phyloP scores from a whole-genome alignment of 345 rosid species.

The Geranium rotundifolium region DNA sequence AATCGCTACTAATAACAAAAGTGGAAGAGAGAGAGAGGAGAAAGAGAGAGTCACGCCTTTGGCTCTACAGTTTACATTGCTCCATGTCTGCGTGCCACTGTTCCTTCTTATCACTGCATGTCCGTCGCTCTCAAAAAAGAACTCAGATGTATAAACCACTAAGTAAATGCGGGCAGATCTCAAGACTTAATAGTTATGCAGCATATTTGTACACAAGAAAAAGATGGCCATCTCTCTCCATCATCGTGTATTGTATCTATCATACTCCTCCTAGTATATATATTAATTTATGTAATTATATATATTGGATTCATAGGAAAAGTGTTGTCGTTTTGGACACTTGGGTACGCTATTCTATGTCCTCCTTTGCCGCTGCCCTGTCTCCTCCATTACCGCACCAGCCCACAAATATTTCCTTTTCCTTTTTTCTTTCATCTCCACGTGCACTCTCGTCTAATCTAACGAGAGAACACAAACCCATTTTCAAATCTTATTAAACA shows the following conservation, averaged over 20 bases:
- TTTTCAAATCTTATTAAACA: constrained; percentile 1
- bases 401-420: constrained; percentile 7
- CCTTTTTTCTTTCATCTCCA: constrained; percentile 7
- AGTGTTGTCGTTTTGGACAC: constrained; percentile 7
- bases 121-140: background rate
- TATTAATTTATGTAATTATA: too few relatives aligned
- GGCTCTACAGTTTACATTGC: constrained; percentile 25
- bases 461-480: background rate
- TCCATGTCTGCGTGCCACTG: constrained; percentile 22
- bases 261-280: too few relatives aligned
- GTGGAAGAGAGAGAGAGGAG: constrained; percentile 18
- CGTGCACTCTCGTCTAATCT: constrained; percentile 4
- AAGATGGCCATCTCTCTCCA: too few relatives aligned
- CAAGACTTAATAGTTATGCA: too few relatives aligned
- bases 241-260: too few relatives aligned
- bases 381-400: constrained; percentile 26
- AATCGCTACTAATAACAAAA: constrained; percentile 13
- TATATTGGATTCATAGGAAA: too few relatives aligned
- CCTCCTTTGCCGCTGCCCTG: constrained; percentile 24
- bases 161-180: too few relatives aligned
- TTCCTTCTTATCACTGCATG: constrained; percentile 1
- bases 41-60: constrained; percentile 12
- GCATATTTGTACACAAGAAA: too few relatives aligned
- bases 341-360: constrained; percentile 25
- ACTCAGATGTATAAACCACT: too few relatives aligned